Evolutionary conservation across 345 rosid species (phyloP), one percentile per base, ranked within the genome.

Genomic region (Nephelium lappaceum): DNA sequence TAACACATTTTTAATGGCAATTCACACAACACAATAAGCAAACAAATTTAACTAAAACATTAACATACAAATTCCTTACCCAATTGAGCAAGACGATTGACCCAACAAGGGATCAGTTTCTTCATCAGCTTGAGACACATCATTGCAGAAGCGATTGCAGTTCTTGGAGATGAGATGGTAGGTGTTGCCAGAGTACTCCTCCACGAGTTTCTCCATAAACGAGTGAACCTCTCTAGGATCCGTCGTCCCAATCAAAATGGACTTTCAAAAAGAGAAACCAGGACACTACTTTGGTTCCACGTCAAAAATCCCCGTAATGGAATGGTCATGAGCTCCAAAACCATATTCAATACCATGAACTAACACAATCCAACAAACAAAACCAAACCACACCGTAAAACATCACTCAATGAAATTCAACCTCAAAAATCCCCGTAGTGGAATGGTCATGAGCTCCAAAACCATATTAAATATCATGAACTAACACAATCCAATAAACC

Each of bases 131-230:
- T 86, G 72, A 87, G 65, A 79, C 95, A 94, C 94, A 73, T 96
- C 98, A 79, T 91, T 89, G 81, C 99, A 93, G 83, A 96, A 96
- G 81, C 94, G 99, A 76, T 96, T 96, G 77, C 99, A 96, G 78
- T 96, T 96, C 85, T 89, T 94, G 49, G 94, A 86, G 74, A 96
- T 94, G 57, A 94, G 99, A 82, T 96, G 90, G 80, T 94, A 96
- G 1, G 88, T 83, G 67, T 91, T 93, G 72, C 98, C 99, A 23
- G 81, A 73, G 81, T 91, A 96, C 21, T 89, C 91, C 72, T 82
- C 84, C 36, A 98, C 91, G 62, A 96, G 85, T 60, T 84, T 90
- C 92, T 94, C 97, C 99, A 96, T 94, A 66, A 88, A 90, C 0
- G 80, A 61, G 2, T 88, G 85, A 2, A 94, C 97, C 21, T 96